These are phyloP conservation scores for Globisporangium polare DNA, from an alignment of 352 stramenopile species.

Conservation along the genomic window DNA sequence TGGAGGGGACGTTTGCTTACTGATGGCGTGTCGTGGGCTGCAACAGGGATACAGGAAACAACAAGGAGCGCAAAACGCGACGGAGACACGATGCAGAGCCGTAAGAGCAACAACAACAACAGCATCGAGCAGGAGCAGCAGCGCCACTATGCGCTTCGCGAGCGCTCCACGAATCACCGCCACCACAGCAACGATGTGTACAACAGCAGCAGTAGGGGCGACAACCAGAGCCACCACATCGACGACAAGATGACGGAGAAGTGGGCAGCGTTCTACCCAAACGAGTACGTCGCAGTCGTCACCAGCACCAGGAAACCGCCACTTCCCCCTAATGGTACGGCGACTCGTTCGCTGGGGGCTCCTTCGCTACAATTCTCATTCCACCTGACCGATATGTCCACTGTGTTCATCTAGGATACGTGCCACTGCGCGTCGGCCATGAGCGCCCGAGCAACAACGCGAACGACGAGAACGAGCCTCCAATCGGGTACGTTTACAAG, in stretches of 20 bases:
- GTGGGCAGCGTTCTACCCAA: constrained; percentile 56
- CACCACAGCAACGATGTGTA: neutral
- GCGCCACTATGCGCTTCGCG: constrained; percentile 1
- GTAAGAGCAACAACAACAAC: neutral
- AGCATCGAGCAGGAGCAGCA: neutral
- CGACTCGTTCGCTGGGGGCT: neutral
- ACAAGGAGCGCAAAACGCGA: neutral
- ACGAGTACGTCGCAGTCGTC: constrained; percentile 50
- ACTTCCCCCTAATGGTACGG: constrained; percentile 46
- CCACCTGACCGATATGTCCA: neutral
- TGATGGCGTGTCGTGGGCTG: neutral
- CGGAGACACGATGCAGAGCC: neutral
- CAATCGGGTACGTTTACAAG: constrained; percentile 25
- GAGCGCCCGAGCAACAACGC: constrained; percentile 18
- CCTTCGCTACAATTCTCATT: neutral
- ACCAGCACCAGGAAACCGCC: constrained; percentile 46
- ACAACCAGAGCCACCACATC: constrained; percentile 6
- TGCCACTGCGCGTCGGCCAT: constrained; percentile 54
- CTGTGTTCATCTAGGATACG: constrained; percentile 34
- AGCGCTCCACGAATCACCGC: constrained; percentile 2
- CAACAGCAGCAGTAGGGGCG: neutral
- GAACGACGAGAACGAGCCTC: constrained; percentile 21
- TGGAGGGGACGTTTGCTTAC: neutral
- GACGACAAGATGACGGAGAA: constrained; percentile 29
- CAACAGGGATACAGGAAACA: neutral